Conservation (phyloP, 2,329 filamentous ascomycete species). For the Colletotrichum horii region DNA sequence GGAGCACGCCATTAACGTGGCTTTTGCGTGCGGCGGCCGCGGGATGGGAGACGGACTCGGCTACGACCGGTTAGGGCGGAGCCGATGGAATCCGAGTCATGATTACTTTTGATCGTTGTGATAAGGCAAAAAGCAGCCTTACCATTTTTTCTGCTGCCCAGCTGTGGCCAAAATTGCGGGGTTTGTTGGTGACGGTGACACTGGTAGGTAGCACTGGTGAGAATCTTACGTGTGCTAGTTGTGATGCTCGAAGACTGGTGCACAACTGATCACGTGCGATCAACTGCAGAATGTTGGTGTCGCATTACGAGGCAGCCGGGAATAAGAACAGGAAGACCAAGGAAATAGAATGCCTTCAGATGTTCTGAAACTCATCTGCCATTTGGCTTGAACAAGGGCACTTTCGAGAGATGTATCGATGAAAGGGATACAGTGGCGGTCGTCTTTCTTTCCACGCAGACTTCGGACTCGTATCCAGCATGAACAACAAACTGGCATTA, state of each 20-base stretch:
- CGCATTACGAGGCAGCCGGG: background rate
- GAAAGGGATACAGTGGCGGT: background rate
- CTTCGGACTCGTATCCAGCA: background rate
- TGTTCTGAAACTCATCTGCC: background rate
- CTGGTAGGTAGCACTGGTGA: background rate
- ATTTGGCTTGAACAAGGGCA: background rate
- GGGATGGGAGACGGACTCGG: background rate
- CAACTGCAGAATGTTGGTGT: background rate
- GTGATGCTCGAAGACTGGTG: background rate
- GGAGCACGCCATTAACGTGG: background rate
- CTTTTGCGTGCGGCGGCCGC: background rate
- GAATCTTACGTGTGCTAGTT: background rate
- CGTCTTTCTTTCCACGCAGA: background rate
- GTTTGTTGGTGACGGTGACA: background rate
- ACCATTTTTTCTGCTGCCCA: background rate
- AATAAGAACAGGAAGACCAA: background rate
- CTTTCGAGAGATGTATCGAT: background rate
- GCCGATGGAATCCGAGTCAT: background rate
- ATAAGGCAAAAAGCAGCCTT: background rate
- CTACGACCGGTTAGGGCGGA: background rate
- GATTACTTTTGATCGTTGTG: background rate
- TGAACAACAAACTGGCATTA: background rate
- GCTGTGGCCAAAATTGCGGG: background rate
- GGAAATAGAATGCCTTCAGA: background rate
- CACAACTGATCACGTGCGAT: background rate